Conservation (phyloP, 768 basidiomycete species). For the Baorangia bicolor region DNA sequence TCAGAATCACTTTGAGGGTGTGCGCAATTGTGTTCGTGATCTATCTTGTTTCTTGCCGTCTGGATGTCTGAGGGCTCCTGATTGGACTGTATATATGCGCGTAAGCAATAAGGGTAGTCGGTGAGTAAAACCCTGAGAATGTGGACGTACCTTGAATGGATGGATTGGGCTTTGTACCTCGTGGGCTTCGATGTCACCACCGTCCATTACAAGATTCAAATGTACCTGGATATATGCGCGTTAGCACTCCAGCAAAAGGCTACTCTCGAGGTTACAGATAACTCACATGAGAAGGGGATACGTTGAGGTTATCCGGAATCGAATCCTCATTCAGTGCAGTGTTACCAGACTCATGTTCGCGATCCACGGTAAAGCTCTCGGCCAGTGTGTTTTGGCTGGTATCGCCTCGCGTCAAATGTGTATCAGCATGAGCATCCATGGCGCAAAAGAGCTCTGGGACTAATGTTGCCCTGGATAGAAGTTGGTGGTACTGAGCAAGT, state of each 20-base stretch:
- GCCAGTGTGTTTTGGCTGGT: neutral
- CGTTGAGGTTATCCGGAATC: neutral
- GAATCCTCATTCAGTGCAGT: neutral
- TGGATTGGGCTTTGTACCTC: neutral
- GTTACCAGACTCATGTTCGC: neutral
- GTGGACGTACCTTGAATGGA: constrained; percentile 6
- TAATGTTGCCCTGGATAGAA: neutral
- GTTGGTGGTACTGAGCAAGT: neutral
- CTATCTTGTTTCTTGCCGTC: neutral
- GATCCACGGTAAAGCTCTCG: neutral
- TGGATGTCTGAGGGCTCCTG: neutral
- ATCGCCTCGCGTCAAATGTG: neutral
- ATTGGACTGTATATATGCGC: constrained; percentile 24
- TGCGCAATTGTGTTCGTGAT: neutral
- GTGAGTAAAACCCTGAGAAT: neutral
- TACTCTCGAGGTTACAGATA: neutral
- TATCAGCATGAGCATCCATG: constrained; percentile 10
- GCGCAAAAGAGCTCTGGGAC: neutral
- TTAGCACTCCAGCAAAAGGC: neutral
- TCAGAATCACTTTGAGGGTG: neutral
- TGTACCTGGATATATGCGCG: constrained; percentile 17
- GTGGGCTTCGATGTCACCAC: neutral
- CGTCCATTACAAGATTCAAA: neutral
- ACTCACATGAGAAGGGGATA: constrained; percentile 5
- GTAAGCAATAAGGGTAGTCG: neutral